Evolutionary conservation across 768 basidiomycete genomes (phyloP).

Genomic region (Russula sp.): DNA sequence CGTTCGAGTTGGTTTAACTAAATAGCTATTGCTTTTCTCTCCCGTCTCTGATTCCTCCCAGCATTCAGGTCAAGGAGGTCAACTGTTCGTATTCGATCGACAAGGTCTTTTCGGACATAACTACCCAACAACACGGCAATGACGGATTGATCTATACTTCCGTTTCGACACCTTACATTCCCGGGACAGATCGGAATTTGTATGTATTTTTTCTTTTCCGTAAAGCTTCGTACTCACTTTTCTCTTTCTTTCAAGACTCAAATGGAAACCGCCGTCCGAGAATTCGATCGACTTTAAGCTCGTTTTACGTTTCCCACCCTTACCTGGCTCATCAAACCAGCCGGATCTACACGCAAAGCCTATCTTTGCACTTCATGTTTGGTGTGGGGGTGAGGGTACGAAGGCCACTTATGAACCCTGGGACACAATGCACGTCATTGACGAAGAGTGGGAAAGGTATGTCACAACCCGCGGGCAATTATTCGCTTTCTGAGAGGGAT

Average conservation of each 20-base stretch:
- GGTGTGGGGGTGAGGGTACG: conserved; percentile 65
- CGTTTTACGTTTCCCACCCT: conserved; percentile 86
- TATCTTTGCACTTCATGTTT: conserved; percentile 76
- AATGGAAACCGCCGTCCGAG: conserved; percentile 98
- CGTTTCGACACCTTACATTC: conserved; percentile 72
- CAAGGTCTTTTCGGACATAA: conserved; percentile 85
- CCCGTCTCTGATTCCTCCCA: conserved; percentile 35
- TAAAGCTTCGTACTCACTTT: not conserved
- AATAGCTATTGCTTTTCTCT: not conserved
- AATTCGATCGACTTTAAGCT: conserved; percentile 99
- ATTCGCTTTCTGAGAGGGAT: not conserved
- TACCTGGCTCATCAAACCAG: conserved; percentile 46
- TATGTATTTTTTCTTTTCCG: conserved; percentile 36
- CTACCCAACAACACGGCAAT: conserved; percentile 82
- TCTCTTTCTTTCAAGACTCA: conserved; percentile 58
- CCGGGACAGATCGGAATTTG: conserved; percentile 88
- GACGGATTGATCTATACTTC: conserved; percentile 98
- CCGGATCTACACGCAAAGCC: conserved; percentile 88
- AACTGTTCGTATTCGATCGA: conserved; percentile 83
- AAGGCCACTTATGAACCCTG: conserved; percentile 71
- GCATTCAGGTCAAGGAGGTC: conserved; percentile 86
- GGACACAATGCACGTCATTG: conserved; percentile 80
- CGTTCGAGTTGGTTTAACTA: conserved; percentile 70
- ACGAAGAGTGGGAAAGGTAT: conserved; percentile 92
- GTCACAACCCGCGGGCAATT: conserved; percentile 34